Base-by-base conservation (phyloP, 2,329 filamentous ascomycete genomes). In the Thelonectria olida region DNA sequence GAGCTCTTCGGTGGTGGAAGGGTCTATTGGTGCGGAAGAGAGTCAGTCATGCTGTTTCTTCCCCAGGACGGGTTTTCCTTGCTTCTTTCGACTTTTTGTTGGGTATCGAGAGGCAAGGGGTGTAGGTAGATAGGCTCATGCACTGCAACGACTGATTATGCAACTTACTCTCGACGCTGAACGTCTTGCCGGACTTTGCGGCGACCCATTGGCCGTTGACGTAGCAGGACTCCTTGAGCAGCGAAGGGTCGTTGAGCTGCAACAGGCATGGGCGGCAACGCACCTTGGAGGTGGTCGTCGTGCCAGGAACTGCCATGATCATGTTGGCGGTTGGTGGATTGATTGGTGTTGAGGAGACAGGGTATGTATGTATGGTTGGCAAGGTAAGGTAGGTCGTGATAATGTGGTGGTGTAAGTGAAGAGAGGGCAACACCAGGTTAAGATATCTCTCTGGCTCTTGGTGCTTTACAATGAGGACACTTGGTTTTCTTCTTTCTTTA, bases 171-270 rank as follows among this genome's bases (percentile, higher is more conserved):
- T 84, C 82, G 58, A 93, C 88, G 69, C 91, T 85, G 73, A 94
- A 95, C 44, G 86, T 91, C 81, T 91, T 85, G 64, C 89, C 88
- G 2, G 90, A 92, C 69, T 87, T 84, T 62, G 91, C 90, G 67
- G 80, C 81, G 58, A 93, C 85, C 88, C 91, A 95, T 82, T 92
- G 82, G 71, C 91, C 92, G 75, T 94, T 91, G 72, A 94, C 86
- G 73, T 90, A 93, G 62, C 86, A 83, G 74, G 90, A 83, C 64
- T 85, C 84, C 76, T 91, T 93, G 70, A 94, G 82, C 50, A 95
- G 84, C 34, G 85, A 86, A 61, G 82, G 79, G 70, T 90, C 88
- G 74, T 85, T 87, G 65, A 90, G 80, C 83, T 88, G 45, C 36
- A 64, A 34, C 31, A 61, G 42, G 38, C 58, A 58, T 36, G 58